Base-by-base conservation (phyloP, 2,329 filamentous ascomycete species). In the Rhynchosporium agropyri region DNA sequence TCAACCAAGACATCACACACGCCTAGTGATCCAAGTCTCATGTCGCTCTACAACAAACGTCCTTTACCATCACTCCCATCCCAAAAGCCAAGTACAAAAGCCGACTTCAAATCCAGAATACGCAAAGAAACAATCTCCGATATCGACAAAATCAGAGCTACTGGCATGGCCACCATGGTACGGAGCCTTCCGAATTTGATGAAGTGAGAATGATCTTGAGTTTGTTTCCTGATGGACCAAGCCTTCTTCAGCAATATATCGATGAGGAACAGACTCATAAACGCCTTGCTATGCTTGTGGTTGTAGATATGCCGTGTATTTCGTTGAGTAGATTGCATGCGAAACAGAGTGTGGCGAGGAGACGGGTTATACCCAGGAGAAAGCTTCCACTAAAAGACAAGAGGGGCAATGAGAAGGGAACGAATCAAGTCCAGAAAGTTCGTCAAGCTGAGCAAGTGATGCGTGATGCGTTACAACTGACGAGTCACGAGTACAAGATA, bases 61-160 rank as follows among this genome's bases (percentile, higher is more conserved):
- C 62, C 66, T 1, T 59, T 69, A 8, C 68, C 68, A 12, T 64
- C 66, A 1, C 55, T 68, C 2, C 68, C 68, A 50, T 36, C 20
- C 31, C 8, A 31, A 29, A 58, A 50, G 13, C 15, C 51, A 13
- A 56, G n/a, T 15, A 15, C 26, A 9, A 53, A 49, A 33, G 29
- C 46, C 6, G 29, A 42, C 31, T 13, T 15, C 7, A 53, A 53
- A 12, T 36, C 57, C n/a, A 46, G 57, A 29, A 31, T 48, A 20
- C 31, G 58, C 20, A 65, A 20, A 61, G 40, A 56, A 51, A 38
- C 36, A 57, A 45, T 29, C 48, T 15, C 55, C 59, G 20, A 42
- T 40, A 56, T 28, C 29, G 62, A 66, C 20, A 55, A 54, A 10
- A 53, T 63, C 5, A 60, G 58, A 38, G 50, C 60, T 8, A 67